Percentiles rank a stretch among this genome's conserved stretches.
Evolutionary conservation across 2,329 filamentous ascomycete species (phyloP).

Genomic region (Alternaria gaisen): DNA sequence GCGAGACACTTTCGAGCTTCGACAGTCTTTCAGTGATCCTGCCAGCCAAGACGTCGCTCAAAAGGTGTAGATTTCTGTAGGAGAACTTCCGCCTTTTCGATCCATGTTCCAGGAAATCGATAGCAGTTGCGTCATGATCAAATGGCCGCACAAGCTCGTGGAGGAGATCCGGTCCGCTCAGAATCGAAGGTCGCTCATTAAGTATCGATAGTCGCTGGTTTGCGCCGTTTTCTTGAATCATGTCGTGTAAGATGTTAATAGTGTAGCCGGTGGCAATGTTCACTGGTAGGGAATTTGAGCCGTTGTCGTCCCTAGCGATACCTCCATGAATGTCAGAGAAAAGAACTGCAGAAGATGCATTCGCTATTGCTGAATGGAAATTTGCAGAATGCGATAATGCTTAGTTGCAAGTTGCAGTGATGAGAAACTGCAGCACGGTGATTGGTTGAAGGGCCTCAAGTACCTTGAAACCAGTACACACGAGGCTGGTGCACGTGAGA

Average conservation of each 20-base stretch:
- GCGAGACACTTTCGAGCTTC: conserved; percentile 42
- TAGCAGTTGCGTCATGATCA: conserved; percentile 57
- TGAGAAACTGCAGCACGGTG: conserved; percentile 47
- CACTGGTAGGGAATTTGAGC: not conserved
- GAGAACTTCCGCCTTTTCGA: conserved; percentile 61
- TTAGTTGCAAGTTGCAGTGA: conserved; percentile 28
- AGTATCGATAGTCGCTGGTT: conserved; percentile 53
- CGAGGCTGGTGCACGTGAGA: conserved; percentile 37
- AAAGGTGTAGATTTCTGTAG: conserved; percentile 69
- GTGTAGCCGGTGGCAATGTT: conserved; percentile 3
- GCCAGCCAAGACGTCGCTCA: conserved; percentile 65
- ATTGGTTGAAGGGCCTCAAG: conserved; percentile 35
- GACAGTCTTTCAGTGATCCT: conserved; percentile 29
- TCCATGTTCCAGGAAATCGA: conserved; percentile 69
- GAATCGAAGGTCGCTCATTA: conserved; percentile 62
- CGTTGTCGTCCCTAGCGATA: not conserved
- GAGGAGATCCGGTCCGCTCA: conserved; percentile 65
- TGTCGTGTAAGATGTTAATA: conserved; percentile 29
- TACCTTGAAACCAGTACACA: conserved; percentile 29
- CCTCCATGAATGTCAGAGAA: not conserved
- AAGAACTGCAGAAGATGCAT: not conserved
- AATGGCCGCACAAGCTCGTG: conserved; percentile 68
- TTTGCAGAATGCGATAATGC: conserved; percentile 4
- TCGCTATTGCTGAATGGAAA: conserved; percentile 2
- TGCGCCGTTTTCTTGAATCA: conserved; percentile 30